phyloP scores from a whole-genome alignment of 1,284 basidiomycete species.

The Puccinia horiana region DNA sequence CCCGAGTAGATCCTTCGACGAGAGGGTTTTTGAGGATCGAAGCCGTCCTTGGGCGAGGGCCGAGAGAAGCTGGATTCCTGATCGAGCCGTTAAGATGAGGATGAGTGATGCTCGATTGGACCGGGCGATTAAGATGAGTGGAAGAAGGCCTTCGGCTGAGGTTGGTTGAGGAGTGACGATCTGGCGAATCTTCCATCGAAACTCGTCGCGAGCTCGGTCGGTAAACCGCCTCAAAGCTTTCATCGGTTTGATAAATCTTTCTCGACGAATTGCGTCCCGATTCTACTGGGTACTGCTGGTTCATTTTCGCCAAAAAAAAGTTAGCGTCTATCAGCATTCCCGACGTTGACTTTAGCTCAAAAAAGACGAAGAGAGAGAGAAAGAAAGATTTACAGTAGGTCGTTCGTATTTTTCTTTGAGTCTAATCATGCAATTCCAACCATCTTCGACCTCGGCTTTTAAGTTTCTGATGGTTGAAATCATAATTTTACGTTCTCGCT shows the following conservation, averaged over 20 bases:
- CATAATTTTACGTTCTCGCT: constrained; percentile 15
- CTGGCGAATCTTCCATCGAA: not conserved
- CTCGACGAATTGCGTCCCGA: not conserved
- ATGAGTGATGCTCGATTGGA: not conserved
- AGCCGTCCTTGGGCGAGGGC: not conserved
- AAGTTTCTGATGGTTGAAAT: constrained; percentile 21
- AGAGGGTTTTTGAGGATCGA: constrained; percentile 18
- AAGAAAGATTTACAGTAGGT: constrained; percentile 1
- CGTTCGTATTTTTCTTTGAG: constrained; percentile 31
- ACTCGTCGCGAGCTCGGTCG: constrained; percentile 5
- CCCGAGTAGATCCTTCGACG: not conserved
- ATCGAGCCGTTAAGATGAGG: not conserved
- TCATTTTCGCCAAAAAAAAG: not conserved
- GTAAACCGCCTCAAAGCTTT: not conserved
- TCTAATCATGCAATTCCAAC: constrained; percentile 20
- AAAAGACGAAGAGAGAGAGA: not conserved
- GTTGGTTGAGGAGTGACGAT: not conserved
- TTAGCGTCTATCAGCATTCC: not conserved
- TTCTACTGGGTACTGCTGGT: not conserved
- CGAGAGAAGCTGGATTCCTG: not conserved
- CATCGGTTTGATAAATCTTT: constrained; percentile 17
- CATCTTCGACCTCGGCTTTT: constrained; percentile 23
- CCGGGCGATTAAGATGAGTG: not conserved
- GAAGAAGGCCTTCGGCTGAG: not conserved
- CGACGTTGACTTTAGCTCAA: not conserved